phyloP scores from a whole-genome alignment of 78 protist species.

The Dictyostelium brefeldianum region DNA sequence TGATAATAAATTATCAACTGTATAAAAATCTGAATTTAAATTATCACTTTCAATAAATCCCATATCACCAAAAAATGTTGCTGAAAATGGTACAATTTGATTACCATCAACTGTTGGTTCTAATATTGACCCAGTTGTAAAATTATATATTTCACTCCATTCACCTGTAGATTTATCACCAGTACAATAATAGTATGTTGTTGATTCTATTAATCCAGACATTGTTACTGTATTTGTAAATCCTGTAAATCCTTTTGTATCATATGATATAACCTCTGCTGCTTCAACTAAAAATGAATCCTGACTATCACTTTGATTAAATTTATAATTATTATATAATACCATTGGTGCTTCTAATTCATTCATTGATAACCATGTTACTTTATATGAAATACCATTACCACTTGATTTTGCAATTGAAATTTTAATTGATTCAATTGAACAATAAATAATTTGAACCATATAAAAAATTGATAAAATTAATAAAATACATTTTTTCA shows the following conservation, averaged over 20 bases:
- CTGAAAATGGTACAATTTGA: not conserved
- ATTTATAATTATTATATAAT: not conserved
- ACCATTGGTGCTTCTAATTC: not conserved
- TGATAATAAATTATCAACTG: not conserved
- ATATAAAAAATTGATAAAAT: not conserved
- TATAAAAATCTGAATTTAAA: not conserved
- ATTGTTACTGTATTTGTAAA: not conserved
- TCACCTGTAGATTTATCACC: constrained; percentile 15
- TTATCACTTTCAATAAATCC: constrained; percentile 11
- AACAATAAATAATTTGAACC: not conserved
- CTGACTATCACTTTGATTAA: not conserved
- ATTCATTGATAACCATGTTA: constrained; percentile 17
- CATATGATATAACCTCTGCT: not conserved
- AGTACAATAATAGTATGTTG: constrained; percentile 23
- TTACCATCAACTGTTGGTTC: not conserved
- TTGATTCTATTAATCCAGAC: not conserved
- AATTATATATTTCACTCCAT: constrained; percentile 26
- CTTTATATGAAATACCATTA: not conserved
- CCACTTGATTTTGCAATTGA: not conserved
- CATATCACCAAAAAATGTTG: constrained; percentile 60
- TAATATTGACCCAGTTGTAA: constrained; percentile 2
- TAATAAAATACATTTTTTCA: not conserved
- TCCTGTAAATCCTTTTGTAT: constrained; percentile 14
- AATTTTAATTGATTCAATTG: not conserved
- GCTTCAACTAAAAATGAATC: not conserved